Percentiles rank a stretch among this genome's conserved stretches.
Conservation (phyloP, 2,329 filamentous ascomycete species). For the Elsinoe batatas region DNA sequence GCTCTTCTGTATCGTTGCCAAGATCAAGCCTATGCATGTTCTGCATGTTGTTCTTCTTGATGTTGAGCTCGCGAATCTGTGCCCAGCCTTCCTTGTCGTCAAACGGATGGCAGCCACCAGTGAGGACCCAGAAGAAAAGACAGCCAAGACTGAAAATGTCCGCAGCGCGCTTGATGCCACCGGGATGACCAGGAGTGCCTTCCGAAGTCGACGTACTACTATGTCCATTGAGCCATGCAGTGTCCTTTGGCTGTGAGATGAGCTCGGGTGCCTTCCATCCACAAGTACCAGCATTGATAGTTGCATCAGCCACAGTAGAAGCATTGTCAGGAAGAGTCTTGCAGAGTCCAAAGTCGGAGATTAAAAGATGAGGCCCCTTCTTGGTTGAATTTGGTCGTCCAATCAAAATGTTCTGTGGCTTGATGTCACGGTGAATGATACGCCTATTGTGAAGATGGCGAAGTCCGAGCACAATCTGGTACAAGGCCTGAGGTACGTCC, state of each 20-base stretch:
- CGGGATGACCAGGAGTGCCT: constrained; percentile 35
- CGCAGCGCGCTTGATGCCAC: constrained; percentile 86
- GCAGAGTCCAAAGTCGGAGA: constrained; percentile 94
- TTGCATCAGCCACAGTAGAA: constrained; percentile 89
- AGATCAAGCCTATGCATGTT: constrained; percentile 40
- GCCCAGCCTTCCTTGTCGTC: constrained; percentile 91
- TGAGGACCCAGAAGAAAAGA: constrained; percentile 98
- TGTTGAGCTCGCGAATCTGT: constrained; percentile 77
- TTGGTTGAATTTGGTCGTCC: constrained; percentile 46
- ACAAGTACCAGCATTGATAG: constrained; percentile 84
- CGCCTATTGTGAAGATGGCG: constrained; percentile 81
- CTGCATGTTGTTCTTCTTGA: constrained; percentile 77
- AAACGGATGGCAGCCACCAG: constrained; percentile 83
- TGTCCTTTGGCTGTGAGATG: constrained; percentile 50
- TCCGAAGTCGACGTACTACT: constrained; percentile 46
- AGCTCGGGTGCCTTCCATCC: constrained; percentile 96
- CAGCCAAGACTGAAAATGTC: constrained; percentile 96
- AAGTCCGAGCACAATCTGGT: constrained; percentile 83
- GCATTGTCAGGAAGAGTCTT: constrained; percentile 94
- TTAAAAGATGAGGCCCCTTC: constrained; percentile 65
- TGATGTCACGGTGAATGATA: constrained; percentile 94
- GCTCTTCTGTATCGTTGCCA: constrained; percentile 77
- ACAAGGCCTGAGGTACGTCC: constrained; percentile 69
- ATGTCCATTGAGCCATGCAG: constrained; percentile 34
- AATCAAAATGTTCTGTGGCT: constrained; percentile 94